A percentile compares a stretch with the other conserved stretches of the same genome.
Evolutionary conservation across 331 rosid species (phyloP).

Genomic region (Saraca asoca): DNA sequence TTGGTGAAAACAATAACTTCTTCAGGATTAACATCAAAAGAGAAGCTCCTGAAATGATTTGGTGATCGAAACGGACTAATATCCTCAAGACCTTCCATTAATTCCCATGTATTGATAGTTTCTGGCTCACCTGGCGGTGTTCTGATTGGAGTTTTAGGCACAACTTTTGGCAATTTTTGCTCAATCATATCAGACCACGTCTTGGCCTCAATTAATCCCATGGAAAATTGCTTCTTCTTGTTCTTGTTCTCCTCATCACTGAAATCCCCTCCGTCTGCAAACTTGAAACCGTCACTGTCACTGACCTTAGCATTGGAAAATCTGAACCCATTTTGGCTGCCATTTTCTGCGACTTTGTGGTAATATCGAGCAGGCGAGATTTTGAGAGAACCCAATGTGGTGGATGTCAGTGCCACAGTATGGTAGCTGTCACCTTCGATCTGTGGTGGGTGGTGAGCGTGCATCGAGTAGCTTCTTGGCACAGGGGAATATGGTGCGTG

Average conservation of each 20-base stretch:
- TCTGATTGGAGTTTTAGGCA: constrained; percentile 53
- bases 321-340: constrained; percentile 25
- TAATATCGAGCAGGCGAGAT: constrained; percentile 33
- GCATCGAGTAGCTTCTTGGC: constrained; percentile 75
- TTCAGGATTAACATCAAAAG: constrained; percentile 53
- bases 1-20: constrained; percentile 34
- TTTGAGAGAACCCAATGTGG: constrained; percentile 80
- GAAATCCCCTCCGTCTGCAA: not conserved
- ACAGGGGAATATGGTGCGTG: constrained; percentile 51
- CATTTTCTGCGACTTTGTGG: not conserved
- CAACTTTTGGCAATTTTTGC: constrained; percentile 57
- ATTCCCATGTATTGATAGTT: constrained; percentile 85
- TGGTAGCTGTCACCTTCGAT: constrained; percentile 68
- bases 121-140: constrained; percentile 87
- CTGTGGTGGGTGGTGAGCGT: constrained; percentile 80
- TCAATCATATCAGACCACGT: constrained; percentile 80
- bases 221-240: constrained; percentile 48
- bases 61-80: constrained; percentile 68
- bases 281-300: constrained; percentile 29
- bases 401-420: constrained; percentile 84
- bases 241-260: constrained; percentile 9
- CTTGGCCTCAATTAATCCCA: constrained; percentile 71
- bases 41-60: constrained; percentile 57
- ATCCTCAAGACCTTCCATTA: constrained; percentile 97
- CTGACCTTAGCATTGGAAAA: constrained; percentile 30